These are phyloP conservation scores for Salix udensis DNA, from an alignment of 345 rosid genomes.

Conservation along the genomic window DNA sequence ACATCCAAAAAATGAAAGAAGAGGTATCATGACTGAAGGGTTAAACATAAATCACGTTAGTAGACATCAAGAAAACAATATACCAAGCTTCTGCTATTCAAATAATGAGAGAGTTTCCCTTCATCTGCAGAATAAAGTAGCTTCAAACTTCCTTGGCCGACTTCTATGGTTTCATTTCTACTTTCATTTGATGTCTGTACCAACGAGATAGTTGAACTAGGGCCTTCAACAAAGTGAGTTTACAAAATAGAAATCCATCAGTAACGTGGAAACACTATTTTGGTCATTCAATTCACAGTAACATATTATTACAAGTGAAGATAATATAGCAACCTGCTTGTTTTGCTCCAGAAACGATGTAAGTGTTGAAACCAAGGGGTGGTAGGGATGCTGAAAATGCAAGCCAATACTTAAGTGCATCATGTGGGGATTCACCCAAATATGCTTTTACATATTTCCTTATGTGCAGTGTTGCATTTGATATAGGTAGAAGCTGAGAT, in stretches of 20 bases:
- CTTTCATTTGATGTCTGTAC: slow-evolving; percentile 41
- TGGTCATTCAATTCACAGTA: slow-evolving; percentile 1
- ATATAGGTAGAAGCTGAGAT: slow-evolving; percentile 74
- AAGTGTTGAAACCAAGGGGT: slow-evolving; percentile 87
- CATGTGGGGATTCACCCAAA: slow-evolving; percentile 54
- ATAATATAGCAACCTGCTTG: slow-evolving; percentile 49
- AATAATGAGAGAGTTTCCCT: slow-evolving; percentile 52
- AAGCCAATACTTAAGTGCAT: slow-evolving; percentile 59
- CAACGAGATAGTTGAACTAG: slow-evolving; percentile 44
- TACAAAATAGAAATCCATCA: slow-evolving; percentile 14
- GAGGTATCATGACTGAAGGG: not conserved
- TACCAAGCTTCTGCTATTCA: slow-evolving; percentile 60
- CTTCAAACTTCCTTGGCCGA: slow-evolving; percentile 81
- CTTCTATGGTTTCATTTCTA: slow-evolving; percentile 42
- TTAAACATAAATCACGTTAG: not conserved
- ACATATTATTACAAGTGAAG: slow-evolving; percentile 5
- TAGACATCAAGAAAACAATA: slow-evolving; percentile 4
- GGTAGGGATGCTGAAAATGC: slow-evolving; percentile 86
- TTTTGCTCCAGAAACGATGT: slow-evolving; percentile 54
- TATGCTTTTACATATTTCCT: slow-evolving; percentile 63
- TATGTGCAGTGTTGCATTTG: slow-evolving; percentile 45
- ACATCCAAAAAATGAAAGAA: not conserved
- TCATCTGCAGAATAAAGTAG: slow-evolving; percentile 51
- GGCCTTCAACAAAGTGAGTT: slow-evolving; percentile 32
- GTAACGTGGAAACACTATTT: not conserved